phyloP scores from a whole-genome alignment of 2,329 filamentous ascomycete genomes.

The Chrysoporthe deuterocubensis region DNA sequence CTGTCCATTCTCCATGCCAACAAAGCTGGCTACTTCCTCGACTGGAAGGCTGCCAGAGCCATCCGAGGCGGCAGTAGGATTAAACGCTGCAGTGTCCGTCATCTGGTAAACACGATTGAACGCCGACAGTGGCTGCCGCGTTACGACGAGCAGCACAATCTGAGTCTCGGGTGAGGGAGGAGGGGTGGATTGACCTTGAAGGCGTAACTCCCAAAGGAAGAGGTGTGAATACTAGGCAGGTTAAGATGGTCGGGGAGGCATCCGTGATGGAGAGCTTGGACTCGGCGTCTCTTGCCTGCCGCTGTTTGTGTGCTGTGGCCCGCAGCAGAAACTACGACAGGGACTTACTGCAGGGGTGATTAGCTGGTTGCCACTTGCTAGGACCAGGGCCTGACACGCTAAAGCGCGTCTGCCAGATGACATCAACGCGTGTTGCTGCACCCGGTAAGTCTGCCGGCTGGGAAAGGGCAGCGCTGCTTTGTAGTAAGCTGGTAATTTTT shows the following conservation, averaged over 20 bases:
- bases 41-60: background rate
- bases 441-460: background rate
- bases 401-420: conserved; percentile 17
- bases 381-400: conserved; percentile 8
- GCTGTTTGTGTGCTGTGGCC: background rate
- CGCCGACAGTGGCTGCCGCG: background rate
- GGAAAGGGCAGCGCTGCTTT: background rate
- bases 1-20: background rate
- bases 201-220: background rate
- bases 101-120: background rate
- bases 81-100: conserved; percentile 18
- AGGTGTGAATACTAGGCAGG: background rate
- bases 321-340: background rate
- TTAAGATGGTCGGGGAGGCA: background rate
- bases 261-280: background rate
- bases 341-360: background rate
- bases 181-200: background rate
- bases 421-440: conserved; percentile 4
- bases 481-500: background rate
- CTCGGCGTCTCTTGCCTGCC: background rate
- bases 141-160: background rate
- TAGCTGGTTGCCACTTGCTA: background rate
- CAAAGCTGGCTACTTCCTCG: background rate
- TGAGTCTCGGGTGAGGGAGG: no score
- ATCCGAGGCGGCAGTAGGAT: conserved; percentile 15